These are phyloP conservation scores for Coccomyxa sp. DNA, from an alignment of 139 green algal species.

Conservation along the genomic window DNA sequence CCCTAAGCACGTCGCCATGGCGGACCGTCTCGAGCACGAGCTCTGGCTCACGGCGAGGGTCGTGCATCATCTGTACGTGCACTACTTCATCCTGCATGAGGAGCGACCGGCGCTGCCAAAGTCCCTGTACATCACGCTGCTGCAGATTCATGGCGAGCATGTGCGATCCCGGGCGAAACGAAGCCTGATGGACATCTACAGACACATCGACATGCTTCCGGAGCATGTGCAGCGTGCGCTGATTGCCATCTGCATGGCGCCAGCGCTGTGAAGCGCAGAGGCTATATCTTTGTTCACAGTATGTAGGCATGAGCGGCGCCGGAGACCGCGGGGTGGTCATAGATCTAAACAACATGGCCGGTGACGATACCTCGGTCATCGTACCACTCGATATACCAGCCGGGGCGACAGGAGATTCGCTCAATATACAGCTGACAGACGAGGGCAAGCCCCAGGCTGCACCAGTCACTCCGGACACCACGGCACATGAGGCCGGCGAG, in stretches of 20 bases:
- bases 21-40: neutral
- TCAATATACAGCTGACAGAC: neutral
- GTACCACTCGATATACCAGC: neutral
- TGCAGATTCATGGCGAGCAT: neutral
- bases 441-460: neutral
- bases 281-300: slow-evolving; percentile 1
- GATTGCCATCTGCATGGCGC: neutral
- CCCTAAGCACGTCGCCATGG: neutral
- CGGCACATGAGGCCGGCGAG: neutral
- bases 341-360: neutral
- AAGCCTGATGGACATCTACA: neutral
- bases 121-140: neutral
- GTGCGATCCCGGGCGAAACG: neutral
- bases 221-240: neutral
- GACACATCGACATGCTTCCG: neutral
- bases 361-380: neutral
- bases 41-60: neutral
- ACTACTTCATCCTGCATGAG: neutral
- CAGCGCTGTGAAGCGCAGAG: neutral
- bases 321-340: neutral
- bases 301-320: neutral
- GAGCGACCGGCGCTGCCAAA: neutral
- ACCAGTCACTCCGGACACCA: neutral
- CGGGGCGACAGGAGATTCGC: neutral
- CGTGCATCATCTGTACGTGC: neutral